Conservation (phyloP, 2,329 filamentous ascomycete genomes). For the Clonostachys byssicola region DNA sequence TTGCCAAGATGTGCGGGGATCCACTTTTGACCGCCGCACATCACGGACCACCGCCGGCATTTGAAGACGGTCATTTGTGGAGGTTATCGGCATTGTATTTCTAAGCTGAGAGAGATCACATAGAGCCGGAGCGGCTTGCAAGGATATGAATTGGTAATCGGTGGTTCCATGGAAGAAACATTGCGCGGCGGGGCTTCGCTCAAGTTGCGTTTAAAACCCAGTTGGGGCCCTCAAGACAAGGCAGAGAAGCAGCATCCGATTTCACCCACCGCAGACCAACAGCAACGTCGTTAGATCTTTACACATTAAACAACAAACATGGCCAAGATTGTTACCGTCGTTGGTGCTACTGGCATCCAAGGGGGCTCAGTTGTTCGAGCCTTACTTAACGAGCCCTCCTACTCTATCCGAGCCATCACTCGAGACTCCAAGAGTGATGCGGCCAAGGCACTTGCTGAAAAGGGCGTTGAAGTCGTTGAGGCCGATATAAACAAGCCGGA, state of each 20-base stretch:
- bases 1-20: not conserved
- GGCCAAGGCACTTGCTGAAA: constrained; percentile 17
- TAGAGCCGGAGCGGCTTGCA: too few relatives aligned
- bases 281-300: too few relatives aligned
- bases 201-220: too few relatives aligned
- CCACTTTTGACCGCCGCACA: not conserved
- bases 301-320: too few relatives aligned
- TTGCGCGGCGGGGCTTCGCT: too few relatives aligned
- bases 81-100: too few relatives aligned
- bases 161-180: too few relatives aligned
- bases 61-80: constrained; percentile 8
- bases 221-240: too few relatives aligned
- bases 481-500: constrained; percentile 19
- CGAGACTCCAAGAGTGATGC: constrained; percentile 21
- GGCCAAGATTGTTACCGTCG: constrained; percentile 13
- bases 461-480: constrained; percentile 27
- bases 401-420: constrained; percentile 30
- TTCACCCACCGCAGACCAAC: too few relatives aligned
- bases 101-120: too few relatives aligned
- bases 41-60: constrained; percentile 10
- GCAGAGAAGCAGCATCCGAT: too few relatives aligned
- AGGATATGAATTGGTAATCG: too few relatives aligned
- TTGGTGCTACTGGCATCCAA: constrained; percentile 33
- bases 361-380: constrained; percentile 31
- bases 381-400: constrained; percentile 27